These are phyloP conservation scores for Fraxinus sp. DNA, from an alignment of 305 asterid species.

Conservation along the genomic window DNA sequence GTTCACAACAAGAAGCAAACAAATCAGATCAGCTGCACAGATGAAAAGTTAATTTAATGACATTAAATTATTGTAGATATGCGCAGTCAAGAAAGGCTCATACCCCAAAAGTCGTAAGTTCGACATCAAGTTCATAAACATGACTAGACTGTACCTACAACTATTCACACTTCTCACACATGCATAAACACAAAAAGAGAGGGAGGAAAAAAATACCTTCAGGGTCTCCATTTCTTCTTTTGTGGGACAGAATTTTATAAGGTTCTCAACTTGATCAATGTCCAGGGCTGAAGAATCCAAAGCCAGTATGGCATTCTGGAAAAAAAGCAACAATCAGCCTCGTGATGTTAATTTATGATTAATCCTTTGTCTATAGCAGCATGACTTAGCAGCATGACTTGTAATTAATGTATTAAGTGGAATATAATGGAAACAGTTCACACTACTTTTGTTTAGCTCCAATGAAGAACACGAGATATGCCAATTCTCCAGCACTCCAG, in stretches of 20 bases:
- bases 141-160: conserved; percentile 8
- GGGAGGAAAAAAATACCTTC: conserved; percentile 51
- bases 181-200: conserved; percentile 1
- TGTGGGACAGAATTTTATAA: conserved; percentile 93
- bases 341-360: conserved; percentile 15
- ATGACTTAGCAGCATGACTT: not conserved
- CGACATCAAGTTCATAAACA: conserved; percentile 12
- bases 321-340: conserved; percentile 27
- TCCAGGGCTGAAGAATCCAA: conserved; percentile 88
- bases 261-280: conserved; percentile 99
- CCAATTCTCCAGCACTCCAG: not conserved
- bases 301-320: conserved; percentile 82
- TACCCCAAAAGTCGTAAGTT: not conserved
- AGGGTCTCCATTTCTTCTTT: conserved; percentile 98
- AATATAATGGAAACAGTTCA: not conserved
- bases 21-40: not conserved
- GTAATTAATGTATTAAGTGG: not conserved
- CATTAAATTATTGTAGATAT: not conserved
- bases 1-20: not conserved
- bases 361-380: not conserved
- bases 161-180: conserved; percentile 1
- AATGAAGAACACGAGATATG: not conserved
- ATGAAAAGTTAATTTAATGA: not conserved
- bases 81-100: not conserved
- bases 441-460: not conserved